Evolutionary conservation across 805 yeast genomes (phyloP).

Genomic region (Wickerhamiella shivajii): DNA sequence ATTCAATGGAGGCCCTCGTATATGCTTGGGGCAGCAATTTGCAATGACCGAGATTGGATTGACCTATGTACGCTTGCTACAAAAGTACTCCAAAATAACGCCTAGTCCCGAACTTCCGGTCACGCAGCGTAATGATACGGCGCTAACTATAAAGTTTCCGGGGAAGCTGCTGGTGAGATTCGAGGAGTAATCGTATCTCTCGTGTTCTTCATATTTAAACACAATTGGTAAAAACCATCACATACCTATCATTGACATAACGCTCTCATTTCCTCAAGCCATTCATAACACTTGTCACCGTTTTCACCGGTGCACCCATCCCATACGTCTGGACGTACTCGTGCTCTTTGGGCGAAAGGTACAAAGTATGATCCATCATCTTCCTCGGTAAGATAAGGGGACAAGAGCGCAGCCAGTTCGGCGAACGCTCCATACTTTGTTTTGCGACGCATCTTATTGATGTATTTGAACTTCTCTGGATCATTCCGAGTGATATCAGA

Average conservation of each 20-base stretch:
- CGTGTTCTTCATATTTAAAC: no score
- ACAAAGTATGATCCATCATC: not conserved
- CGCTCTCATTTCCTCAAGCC: not conserved
- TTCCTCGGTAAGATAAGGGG: not conserved
- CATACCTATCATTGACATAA: no score
- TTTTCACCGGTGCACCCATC: not conserved
- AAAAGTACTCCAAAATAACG: constrained; percentile 2
- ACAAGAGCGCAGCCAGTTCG: not conserved
- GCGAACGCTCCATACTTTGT: not conserved
- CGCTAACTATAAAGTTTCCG: no score
- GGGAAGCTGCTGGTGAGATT: no score
- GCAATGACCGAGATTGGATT: constrained; percentile 35
- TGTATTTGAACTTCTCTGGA: not conserved
- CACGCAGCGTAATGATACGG: no score
- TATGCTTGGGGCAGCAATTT: constrained; percentile 42
- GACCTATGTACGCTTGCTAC: constrained; percentile 9
- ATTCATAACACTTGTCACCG: not conserved
- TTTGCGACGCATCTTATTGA: not conserved
- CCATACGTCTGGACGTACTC: not conserved
- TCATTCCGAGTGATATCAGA: not conserved
- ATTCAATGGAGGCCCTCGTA: constrained; percentile 42
- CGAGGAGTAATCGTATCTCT: no score
- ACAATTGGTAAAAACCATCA: no score
- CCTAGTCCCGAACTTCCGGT: constrained; percentile 2
- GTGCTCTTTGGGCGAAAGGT: not conserved